phyloP scores from a whole-genome alignment of 768 basidiomycete genomes.

The Tylopilus plumbeoviolaceoides region DNA sequence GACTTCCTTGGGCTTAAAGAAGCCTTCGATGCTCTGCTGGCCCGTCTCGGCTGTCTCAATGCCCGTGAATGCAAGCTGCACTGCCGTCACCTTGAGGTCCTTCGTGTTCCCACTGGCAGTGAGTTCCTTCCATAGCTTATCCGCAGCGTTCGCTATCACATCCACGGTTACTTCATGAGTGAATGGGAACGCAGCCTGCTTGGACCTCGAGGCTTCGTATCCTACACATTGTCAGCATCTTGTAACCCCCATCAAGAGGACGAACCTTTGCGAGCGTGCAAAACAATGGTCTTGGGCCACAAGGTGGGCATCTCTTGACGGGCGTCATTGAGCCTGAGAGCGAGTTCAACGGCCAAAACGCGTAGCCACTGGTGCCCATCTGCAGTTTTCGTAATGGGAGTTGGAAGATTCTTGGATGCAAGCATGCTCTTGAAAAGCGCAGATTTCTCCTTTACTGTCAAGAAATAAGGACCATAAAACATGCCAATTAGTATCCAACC shows the following conservation, averaged over 20 bases:
- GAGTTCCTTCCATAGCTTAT: conserved; percentile 85
- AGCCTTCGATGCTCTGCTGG: conserved; percentile 84
- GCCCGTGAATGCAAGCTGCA: conserved; percentile 73
- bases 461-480: not conserved
- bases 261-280: conserved; percentile 71
- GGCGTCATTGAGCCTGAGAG: conserved; percentile 79
- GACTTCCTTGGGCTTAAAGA: conserved; percentile 49
- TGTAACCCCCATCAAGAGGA: not conserved
- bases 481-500: conserved; percentile 40
- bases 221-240: conserved; percentile 39
- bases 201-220: conserved; percentile 64
- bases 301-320: conserved; percentile 64
- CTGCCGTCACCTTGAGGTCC: conserved; percentile 63
- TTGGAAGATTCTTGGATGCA: conserved; percentile 90
- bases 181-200: conserved; percentile 87
- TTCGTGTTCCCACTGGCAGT: conserved; percentile 53
- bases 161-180: conserved; percentile 70
- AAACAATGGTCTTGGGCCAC: conserved; percentile 91
- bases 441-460: conserved; percentile 79
- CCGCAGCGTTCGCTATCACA: conserved; percentile 66
- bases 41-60: conserved; percentile 73
- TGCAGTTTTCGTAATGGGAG: conserved; percentile 64
- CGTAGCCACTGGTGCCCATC: conserved; percentile 90
- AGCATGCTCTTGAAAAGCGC: conserved; percentile 87
- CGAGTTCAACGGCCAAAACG: conserved; percentile 87